Evolutionary conservation across 305 asterid species (phyloP).

Genomic region (Fraxinus sp.): DNA sequence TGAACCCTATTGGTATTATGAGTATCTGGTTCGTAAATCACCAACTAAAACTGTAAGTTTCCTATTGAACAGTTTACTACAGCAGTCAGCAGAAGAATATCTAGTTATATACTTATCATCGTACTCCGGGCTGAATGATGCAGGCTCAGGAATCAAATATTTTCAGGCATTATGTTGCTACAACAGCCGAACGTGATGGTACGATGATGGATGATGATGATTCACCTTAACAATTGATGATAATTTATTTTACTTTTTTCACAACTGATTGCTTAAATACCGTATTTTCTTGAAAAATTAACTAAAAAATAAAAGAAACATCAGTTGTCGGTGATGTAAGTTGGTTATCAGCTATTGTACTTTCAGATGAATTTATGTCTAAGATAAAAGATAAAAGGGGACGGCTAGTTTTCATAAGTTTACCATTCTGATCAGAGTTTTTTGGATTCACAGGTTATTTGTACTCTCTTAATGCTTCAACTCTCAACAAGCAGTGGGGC

Average conservation of each 20-base stretch:
- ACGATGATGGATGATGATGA: conserved; percentile 20
- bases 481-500: conserved; percentile 86
- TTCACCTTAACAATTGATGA: neutral
- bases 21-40: conserved; percentile 86
- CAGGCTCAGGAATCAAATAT: conserved; percentile 75
- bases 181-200: conserved; percentile 94
- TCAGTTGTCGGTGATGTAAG: neutral
- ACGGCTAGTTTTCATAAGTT: neutral
- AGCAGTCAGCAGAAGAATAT: conserved; percentile 15
- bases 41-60: conserved; percentile 73
- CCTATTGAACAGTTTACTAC: conserved; percentile 13
- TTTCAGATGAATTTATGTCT: neutral
- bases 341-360: neutral
- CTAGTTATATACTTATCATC: conserved; percentile 19
- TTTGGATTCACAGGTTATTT: conserved; percentile 58
- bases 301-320: neutral
- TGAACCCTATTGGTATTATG: conserved; percentile 88
- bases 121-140: conserved; percentile 28
- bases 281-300: neutral
- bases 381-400: neutral
- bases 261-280: neutral
- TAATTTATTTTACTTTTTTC: neutral
- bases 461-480: conserved; percentile 84
- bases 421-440: neutral
- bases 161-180: conserved; percentile 77